Base-by-base conservation (phyloP, 192 early-diverging fungal species). In the Glomus cerebriforme region DNA sequence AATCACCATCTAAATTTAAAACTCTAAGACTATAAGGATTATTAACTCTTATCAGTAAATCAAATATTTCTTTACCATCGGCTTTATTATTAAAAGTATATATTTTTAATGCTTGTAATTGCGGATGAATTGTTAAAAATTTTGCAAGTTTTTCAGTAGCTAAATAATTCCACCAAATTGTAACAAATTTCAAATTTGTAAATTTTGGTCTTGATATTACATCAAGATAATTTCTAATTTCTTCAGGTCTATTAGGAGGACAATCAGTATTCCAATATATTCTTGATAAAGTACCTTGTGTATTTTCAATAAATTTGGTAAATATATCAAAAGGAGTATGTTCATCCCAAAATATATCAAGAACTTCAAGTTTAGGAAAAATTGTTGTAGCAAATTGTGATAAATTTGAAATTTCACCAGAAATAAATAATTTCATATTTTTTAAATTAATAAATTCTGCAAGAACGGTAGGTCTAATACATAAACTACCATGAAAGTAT, bases 341-440 rank as follows among this genome's bases (percentile, higher is more conserved):
- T 64, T 64, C 63, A 64, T 64, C 63, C 63, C 63, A 64, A 64
- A 64, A 64, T 64, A 64, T 64, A 64, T 64, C 63, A 29, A 64
- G 63, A 12, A 64, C 15, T 64, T 64, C 63, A 64, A 64, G 63
- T 64, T 64, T 64, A 31, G 63, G 26, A 64, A 64, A 64, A 10
- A 31, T 29, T 29, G 63, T 31, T 27, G 63, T 24, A 15, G 63
- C 63, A 29, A 64, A 64, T 64, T 64, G 9, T 64, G 26, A 31
- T 17, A 64, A 31, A 64, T 64, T 31, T 12, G 24, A 15, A 27
- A 64, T 64, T 15, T 64, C 13, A 3, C 63, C 63, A 13, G 63
- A 64, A 17, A 64, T 64, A 29, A 64, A 64, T 15, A 64, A 31
- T 64, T 64, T 64, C 17, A 64, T 31, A 64, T 26, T 31, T 26